Evolutionary conservation across 805 yeast genomes (phyloP), one percentile per base, ranked within the genome.

Genomic region (Kuraishia capsulata): DNA sequence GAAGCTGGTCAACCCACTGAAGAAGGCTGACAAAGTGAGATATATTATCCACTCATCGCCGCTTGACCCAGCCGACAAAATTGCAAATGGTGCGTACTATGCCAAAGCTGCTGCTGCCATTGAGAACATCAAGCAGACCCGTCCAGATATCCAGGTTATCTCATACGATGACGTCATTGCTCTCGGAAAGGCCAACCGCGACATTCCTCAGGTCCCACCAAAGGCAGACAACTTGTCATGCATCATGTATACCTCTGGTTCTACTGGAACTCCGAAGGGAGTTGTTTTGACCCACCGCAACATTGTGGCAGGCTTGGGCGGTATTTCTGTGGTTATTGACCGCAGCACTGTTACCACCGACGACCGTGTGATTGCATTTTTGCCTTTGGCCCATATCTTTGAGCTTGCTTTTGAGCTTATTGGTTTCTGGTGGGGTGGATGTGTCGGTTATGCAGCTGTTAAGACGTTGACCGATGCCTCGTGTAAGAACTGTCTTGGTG

Each of bases 351-450:
- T 87, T 38, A 62, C 53, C 41, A 62, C 64, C 18, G 59, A 60
- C 26, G 97, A 92, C 62, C 72, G 87, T 48, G 65, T 90, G 45
- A 77, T 92, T 59, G 81, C 89, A 14, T 89, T 90, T 59, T 73
- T 92, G 57, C 98, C 98, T 10, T 73, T 92, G 53, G 98, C 98
- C 6, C 98, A 92, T 56, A 92, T 92, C 50, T 85, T 92, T 50
- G 98, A 92, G 66, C 69, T 87, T 61, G 86, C 77, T 3, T 88
- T 92, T 47, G 98, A 92, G 67, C 67, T 88, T 52, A 60, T 76
- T 23, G 54, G 74, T 28, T 75, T 92, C 49, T 78, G 77, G 68
- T 92, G 97, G 97, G 97, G 97, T 57, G 81, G 84, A 39, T 59
- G 75, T 39, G 59, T 84, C 33, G 97, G 97, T 49, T 92, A 92